Evolutionary conservation across 805 yeast genomes (phyloP).

Genomic region (Yamadazyma sp.): DNA sequence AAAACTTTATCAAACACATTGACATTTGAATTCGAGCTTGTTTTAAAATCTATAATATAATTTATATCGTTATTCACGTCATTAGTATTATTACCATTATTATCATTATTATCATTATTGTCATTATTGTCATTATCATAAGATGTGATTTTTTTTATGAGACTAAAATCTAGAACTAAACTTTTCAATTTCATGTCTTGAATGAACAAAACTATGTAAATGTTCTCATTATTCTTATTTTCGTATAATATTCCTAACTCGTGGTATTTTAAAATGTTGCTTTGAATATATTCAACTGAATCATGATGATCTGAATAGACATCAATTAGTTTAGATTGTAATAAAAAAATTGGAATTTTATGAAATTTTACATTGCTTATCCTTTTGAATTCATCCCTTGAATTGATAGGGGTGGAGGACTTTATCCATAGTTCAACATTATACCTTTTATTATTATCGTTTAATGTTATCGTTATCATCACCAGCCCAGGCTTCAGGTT

Average conservation of each 20-base stretch:
- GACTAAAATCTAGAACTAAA: constrained; percentile 9
- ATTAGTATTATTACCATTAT: background rate
- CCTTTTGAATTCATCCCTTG: constrained; percentile 5
- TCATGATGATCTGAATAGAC: constrained; percentile 19
- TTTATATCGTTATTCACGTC: constrained; percentile 1
- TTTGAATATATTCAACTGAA: constrained; percentile 20
- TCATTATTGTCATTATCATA: background rate
- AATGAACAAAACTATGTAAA: constrained; percentile 11
- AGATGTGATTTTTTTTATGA: background rate
- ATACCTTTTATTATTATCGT: constrained; percentile 15
- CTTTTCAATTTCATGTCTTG: constrained; percentile 9
- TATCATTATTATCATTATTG: constrained; percentile 1
- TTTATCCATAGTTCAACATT: constrained; percentile 22
- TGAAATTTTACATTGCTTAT: constrained; percentile 15
- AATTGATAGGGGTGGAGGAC: constrained; percentile 4
- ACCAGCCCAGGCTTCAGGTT: too few species aligned
- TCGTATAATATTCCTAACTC: constrained; percentile 19
- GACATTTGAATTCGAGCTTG: constrained; percentile 9
- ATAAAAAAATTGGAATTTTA: constrained; percentile 23
- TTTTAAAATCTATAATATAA: constrained; percentile 9
- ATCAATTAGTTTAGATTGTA: constrained; percentile 16
- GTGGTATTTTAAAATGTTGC: constrained; percentile 12
- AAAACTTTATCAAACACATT: constrained; percentile 36
- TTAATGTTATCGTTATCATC: constrained; percentile 5
- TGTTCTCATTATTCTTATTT: constrained; percentile 7